Percentiles rank a stretch among this genome's conserved stretches.
phyloP scores from a whole-genome alignment of 2,329 filamentous ascomycete species.

The Remersonia thermophila region DNA sequence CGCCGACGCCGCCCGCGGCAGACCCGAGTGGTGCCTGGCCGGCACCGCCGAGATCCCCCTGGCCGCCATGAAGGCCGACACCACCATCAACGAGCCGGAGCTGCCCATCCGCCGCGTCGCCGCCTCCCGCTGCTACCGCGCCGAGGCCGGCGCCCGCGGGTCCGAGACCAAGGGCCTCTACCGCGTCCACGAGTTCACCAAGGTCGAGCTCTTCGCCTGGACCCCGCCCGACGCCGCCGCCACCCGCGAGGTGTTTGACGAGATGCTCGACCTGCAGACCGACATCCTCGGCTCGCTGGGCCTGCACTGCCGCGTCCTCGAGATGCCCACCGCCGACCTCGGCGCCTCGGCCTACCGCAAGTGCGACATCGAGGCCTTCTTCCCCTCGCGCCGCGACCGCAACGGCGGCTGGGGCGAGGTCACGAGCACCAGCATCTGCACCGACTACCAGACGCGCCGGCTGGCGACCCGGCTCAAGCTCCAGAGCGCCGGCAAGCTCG shows the following conservation, averaged over 20 bases:
- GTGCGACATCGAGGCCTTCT: constrained; percentile 86
- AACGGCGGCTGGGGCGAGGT: constrained; percentile 84
- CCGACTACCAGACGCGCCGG: constrained; percentile 82
- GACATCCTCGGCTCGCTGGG: constrained; percentile 68
- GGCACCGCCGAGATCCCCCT: constrained; percentile 93
- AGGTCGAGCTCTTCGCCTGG: constrained; percentile 97
- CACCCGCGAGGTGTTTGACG: constrained; percentile 55
- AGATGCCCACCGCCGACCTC: constrained; percentile 83
- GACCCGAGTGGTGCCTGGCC: constrained; percentile 62
- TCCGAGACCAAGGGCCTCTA: constrained; percentile 90
- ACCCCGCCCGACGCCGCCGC: constrained; percentile 43
- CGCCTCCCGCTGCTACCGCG: constrained; percentile 84
- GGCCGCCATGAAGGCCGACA: constrained; percentile 75
- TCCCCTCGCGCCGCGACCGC: constrained; percentile 60
- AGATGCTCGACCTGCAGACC: constrained; percentile 77
- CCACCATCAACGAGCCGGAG: constrained; percentile 48
- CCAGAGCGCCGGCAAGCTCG: constrained; percentile 36
- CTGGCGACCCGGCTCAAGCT: constrained; percentile 61
- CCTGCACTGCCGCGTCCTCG: constrained; percentile 75
- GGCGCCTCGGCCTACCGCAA: constrained; percentile 82
- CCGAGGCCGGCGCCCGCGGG: constrained; percentile 83
- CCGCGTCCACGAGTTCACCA: constrained; percentile 95
- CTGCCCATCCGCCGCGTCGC: constrained; percentile 73
- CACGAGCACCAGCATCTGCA: constrained; percentile 80
- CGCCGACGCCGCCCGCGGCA: constrained; percentile 46